phyloP scores from a whole-genome alignment of 192 early-diverging fungal genomes.

The Pilaira anomala region DNA sequence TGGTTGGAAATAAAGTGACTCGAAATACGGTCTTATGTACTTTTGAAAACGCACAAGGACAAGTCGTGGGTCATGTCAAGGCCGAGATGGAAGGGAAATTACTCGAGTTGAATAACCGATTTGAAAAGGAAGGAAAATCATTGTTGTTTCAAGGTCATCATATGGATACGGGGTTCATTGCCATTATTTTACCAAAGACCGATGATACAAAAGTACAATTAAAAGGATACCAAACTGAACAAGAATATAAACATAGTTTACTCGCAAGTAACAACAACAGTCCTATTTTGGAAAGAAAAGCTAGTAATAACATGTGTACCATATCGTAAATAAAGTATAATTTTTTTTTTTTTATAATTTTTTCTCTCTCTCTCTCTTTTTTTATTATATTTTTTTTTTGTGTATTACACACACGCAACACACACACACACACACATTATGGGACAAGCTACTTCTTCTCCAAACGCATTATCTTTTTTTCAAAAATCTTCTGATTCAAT shows the following conservation, averaged over 20 bases:
- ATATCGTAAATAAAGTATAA: too few species aligned
- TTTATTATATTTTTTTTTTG: not conserved
- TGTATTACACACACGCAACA: not conserved
- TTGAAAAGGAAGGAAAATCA: not conserved
- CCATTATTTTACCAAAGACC: constrained; percentile 4
- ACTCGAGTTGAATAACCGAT: constrained; percentile 11
- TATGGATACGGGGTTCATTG: constrained; percentile 19
- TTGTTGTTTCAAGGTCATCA: not conserved
- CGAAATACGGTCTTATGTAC: not conserved
- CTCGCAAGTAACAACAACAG: not conserved
- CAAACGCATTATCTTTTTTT: not conserved
- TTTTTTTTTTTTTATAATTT: too few species aligned
- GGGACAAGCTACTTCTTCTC: constrained; percentile 10
- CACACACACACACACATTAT: too few species aligned
- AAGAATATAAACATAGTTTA: not conserved
- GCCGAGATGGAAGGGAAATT: constrained; percentile 20
- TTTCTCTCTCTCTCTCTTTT: not conserved
- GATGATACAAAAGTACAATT: constrained; percentile 15
- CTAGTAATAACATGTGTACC: too few species aligned
- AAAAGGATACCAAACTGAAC: constrained; percentile 3
- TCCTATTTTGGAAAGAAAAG: too few species aligned
- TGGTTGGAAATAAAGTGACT: constrained; percentile 10
- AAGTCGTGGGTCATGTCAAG: not conserved
- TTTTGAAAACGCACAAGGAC: not conserved
- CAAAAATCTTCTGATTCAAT: not conserved